Evolutionary conservation across 1,284 basidiomycete species (phyloP).

Genomic region (Ustilago curta): DNA sequence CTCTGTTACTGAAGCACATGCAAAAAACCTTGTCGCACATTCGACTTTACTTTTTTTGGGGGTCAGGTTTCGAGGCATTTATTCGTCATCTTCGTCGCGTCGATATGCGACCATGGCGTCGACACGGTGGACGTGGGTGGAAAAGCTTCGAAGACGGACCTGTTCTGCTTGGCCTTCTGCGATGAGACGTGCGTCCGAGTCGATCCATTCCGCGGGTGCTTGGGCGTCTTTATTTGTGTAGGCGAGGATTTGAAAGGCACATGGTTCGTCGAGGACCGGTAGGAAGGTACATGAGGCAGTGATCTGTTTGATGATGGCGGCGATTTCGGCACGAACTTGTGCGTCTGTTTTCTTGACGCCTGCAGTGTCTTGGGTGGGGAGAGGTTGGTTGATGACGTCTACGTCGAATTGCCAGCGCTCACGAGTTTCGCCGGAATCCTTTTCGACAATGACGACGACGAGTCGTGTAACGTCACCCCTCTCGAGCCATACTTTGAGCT

Average conservation of each 20-base stretch:
- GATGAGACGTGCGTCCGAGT: constrained; percentile 93
- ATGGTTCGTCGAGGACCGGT: constrained; percentile 92
- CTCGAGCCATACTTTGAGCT: constrained; percentile 82
- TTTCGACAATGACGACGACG: constrained; percentile 94
- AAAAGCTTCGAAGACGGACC: constrained; percentile 75
- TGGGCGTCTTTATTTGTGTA: constrained; percentile 80
- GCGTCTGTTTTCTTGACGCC: constrained; percentile 76
- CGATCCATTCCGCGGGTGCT: constrained; percentile 90
- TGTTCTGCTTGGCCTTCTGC: constrained; percentile 96
- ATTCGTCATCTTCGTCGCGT: constrained; percentile 68
- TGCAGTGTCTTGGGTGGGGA: constrained; percentile 9
- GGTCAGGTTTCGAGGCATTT: constrained; percentile 4
- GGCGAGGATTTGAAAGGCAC: constrained; percentile 89
- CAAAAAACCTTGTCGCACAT: no score
- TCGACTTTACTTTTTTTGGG: neutral
- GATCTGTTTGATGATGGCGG: constrained; percentile 98
- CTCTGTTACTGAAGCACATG: neutral
- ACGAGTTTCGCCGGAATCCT: constrained; percentile 88
- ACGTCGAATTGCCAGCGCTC: constrained; percentile 99
- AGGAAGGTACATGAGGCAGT: constrained; percentile 95
- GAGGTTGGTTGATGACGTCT: constrained; percentile 74
- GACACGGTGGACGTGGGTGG: constrained; percentile 70
- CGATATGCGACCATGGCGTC: constrained; percentile 71
- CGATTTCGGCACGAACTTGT: constrained; percentile 96
- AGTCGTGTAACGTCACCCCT: constrained; percentile 89